These are phyloP conservation scores for Arachnomyces sp. DNA, from an alignment of 2,329 filamentous ascomycete genomes.

Conservation along the genomic window DNA sequence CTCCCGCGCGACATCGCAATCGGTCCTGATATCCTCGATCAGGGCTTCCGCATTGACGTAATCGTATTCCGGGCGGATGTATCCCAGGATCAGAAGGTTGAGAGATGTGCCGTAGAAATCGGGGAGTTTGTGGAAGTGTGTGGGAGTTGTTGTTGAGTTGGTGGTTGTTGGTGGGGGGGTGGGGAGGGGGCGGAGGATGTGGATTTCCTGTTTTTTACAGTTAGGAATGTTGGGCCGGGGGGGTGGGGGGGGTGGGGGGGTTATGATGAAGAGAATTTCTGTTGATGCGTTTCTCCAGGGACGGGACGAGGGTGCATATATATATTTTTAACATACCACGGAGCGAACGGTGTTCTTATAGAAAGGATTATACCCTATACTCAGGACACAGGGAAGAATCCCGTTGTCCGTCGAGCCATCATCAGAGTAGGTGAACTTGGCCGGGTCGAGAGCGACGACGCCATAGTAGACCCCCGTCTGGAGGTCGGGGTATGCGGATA, in stretches of 20 bases:
- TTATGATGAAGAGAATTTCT: conserved; percentile 2
- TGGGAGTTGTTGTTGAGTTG: conserved; percentile 7
- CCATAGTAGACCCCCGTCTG: conserved; percentile 88
- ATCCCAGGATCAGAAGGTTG: conserved; percentile 73
- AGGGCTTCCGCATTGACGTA: conserved; percentile 77
- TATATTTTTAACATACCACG: conserved; percentile 44
- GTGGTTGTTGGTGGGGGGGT: conserved; percentile 26
- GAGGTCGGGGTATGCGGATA: conserved; percentile 54
- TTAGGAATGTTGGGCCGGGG: background rate
- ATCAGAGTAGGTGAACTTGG: conserved; percentile 22
- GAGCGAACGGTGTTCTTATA: conserved; percentile 84
- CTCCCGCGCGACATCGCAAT: conserved; percentile 71
- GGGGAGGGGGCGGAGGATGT: conserved; percentile 69
- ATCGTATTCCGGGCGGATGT: conserved; percentile 80
- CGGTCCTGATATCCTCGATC: conserved; percentile 77
- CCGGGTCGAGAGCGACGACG: conserved; percentile 63
- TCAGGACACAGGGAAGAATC: conserved; percentile 83
- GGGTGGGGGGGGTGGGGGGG: too few relatives aligned
- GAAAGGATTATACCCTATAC: conserved; percentile 93
- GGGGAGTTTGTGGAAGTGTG: conserved; percentile 34
- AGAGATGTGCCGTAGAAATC: conserved; percentile 84
- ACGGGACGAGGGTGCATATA: background rate
- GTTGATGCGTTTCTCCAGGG: too few relatives aligned
- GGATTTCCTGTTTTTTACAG: conserved; percentile 65
- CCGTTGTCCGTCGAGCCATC: conserved; percentile 13